Conservation (phyloP, 106 monocot genomes). For the Narthecium ossifragum region DNA sequence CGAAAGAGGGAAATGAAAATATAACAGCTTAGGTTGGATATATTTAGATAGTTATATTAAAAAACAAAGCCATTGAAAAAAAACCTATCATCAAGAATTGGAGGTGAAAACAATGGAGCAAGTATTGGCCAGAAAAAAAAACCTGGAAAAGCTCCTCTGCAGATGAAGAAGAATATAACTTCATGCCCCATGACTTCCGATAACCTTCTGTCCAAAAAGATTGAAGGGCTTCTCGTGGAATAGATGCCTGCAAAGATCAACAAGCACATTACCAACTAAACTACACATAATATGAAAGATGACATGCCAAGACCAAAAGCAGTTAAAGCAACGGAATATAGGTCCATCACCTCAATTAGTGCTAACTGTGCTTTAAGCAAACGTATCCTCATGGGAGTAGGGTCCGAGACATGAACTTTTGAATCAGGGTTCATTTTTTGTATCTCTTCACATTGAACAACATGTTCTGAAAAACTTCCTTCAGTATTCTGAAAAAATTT, state of each 20-base stretch:
- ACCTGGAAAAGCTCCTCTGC: slow-evolving; percentile 84
- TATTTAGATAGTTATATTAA: too few relatives aligned
- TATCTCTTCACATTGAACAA: slow-evolving; percentile 45
- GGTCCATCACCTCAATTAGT: slow-evolving; percentile 81
- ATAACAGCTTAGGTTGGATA: too few relatives aligned
- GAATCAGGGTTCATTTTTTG: slow-evolving; percentile 42
- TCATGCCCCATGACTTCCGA: slow-evolving; percentile 82
- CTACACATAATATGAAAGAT: background rate
- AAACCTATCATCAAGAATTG: too few relatives aligned
- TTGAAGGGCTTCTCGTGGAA: slow-evolving; percentile 88
- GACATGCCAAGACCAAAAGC: background rate
- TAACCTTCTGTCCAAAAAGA: slow-evolving; percentile 78
- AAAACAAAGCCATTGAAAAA: too few relatives aligned
- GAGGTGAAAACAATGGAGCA: too few relatives aligned
- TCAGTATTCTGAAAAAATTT: slow-evolving; percentile 43
- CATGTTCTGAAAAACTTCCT: slow-evolving; percentile 51
- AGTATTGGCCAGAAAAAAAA: too few relatives aligned
- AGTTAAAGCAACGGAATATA: too few relatives aligned
- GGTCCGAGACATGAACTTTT: slow-evolving; percentile 33
- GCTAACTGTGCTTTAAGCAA: slow-evolving; percentile 67
- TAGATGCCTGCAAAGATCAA: slow-evolving; percentile 51
- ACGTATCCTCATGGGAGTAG: slow-evolving; percentile 42
- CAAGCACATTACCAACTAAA: background rate
- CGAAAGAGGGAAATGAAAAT: too few relatives aligned
- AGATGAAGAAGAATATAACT: slow-evolving; percentile 66